Evolutionary conservation across 1,139 yeast genomes (phyloP), one percentile per base, ranked within the genome.

Genomic region (Pichia sp.): DNA sequence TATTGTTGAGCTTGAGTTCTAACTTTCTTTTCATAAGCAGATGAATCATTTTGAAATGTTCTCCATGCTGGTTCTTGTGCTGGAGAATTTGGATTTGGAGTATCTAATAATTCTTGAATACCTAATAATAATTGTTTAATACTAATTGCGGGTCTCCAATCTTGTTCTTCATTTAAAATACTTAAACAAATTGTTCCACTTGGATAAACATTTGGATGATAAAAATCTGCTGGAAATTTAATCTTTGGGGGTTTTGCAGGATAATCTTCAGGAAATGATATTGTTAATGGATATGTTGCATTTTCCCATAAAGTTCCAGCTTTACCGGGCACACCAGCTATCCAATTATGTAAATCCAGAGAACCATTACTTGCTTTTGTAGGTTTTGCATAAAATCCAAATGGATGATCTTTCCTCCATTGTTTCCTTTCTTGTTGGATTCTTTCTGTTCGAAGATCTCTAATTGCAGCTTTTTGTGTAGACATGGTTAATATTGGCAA

Each of bases 361-460:
- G 89, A 73, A 1, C 98, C 98, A 62, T 89, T 96, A 3, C 72
- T 63, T 18, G 75, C 72, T 64, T 86, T 90, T 40, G 72, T 66
- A 5, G 99, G 99, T 62, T 86, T 88, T 38, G 98, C 98, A 59
- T 71, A 89, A 67, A 92, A 92, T 4, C 98, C 98, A 67, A 89
- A 92, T 0, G 99, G 99, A 66, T 94, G 99, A 65, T 90, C 97
- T 66, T 89, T 92, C 59, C 99, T 81, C 99, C 99, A 92, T 66
- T 86, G 90, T 68, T 90, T 92, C 65, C 97, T 74, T 66, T 86
- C 95, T 65, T 86, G 94, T 64, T 87, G 95, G 50, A 88, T 74
- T 58, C 96, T 76, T 54, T 81, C 88, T 57, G 84, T 74, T 63
- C 94, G 83, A 55, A 88, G 75, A 56, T 72, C 71, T 51, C 66